A percentile compares a stretch with the other conserved stretches of the same genome.
These are phyloP conservation scores for Verticillium nonalfalfae DNA, from an alignment of 2,329 filamentous ascomycete species.

Conservation along the genomic window DNA sequence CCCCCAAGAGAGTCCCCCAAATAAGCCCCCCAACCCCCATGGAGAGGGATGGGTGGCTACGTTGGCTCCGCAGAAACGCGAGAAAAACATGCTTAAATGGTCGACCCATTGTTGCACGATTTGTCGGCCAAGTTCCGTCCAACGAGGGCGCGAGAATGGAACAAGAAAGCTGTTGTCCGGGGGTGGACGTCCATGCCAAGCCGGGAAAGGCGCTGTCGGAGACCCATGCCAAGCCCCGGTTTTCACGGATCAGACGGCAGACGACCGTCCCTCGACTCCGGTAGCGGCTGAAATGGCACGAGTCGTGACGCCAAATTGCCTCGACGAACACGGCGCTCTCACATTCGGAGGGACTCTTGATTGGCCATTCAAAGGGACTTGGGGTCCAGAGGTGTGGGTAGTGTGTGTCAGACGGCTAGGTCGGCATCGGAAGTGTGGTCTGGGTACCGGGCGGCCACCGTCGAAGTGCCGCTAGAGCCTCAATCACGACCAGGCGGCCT, in stretches of 20 bases:
- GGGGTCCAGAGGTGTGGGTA: background rate
- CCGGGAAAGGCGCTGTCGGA: background rate
- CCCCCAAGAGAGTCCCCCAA: background rate
- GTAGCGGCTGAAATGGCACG: background rate
- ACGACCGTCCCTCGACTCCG: background rate
- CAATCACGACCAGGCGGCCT: background rate
- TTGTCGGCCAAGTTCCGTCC: background rate
- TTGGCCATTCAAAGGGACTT: background rate
- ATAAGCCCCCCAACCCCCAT: background rate
- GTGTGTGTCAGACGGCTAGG: background rate
- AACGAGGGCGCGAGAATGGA: background rate
- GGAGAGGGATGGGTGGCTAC: background rate
- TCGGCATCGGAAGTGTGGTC: background rate
- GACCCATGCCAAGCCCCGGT: constrained; percentile 1
- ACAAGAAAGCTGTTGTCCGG: background rate
- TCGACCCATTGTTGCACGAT: background rate
- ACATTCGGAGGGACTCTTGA: background rate
- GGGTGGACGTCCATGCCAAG: background rate
- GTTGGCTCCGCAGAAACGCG: background rate
- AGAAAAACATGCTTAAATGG: constrained; percentile 1
- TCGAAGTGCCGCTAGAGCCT: background rate
- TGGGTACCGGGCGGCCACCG: background rate
- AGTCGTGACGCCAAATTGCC: background rate
- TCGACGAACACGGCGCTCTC: background rate
- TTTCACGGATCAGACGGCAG: constrained; percentile 2